Evolutionary conservation across 805 yeast genomes (phyloP).

Genomic region (Tetrapisispora arboricola): DNA sequence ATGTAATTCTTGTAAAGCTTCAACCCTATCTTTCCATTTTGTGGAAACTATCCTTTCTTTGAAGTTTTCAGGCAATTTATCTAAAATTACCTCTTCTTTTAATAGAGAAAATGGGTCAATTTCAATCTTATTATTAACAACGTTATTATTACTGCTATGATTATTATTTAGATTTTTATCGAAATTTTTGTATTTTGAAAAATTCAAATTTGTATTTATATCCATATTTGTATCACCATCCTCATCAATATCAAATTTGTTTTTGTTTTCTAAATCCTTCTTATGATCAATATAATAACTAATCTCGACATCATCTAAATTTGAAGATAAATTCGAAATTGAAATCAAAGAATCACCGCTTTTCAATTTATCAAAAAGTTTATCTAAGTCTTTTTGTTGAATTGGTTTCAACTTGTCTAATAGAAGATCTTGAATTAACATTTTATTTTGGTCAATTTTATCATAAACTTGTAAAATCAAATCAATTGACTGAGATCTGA

Average conservation of each 20-base stretch:
- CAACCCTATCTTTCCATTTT: conserved; percentile 91
- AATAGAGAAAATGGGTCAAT: conserved; percentile 63
- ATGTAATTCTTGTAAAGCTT: conserved; percentile 55
- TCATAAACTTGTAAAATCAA: conserved; percentile 60
- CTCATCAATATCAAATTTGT: conserved; percentile 17
- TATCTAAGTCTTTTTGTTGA: conserved; percentile 75
- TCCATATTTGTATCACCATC: conserved; percentile 33
- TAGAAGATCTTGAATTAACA: conserved; percentile 44
- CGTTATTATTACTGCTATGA: not conserved
- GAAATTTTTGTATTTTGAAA: not conserved
- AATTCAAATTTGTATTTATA: conserved; percentile 1
- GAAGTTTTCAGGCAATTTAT: conserved; percentile 57
- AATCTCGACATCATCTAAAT: conserved; percentile 16
- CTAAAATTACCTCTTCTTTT: conserved; percentile 57
- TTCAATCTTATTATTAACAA: not conserved
- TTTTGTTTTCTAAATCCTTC: conserved; percentile 2
- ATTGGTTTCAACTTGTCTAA: conserved; percentile 76
- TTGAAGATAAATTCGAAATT: conserved; percentile 33
- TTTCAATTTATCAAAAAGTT: conserved; percentile 37
- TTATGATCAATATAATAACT: conserved; percentile 13
- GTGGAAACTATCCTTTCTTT: conserved; percentile 43
- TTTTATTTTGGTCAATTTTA: conserved; percentile 51
- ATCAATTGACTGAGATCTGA: conserved; percentile 65
- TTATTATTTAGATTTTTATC: not conserved
- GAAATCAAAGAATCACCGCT: not conserved